phyloP scores from a whole-genome alignment of 208 protist genomes.

The Trypanosoma congolense region DNA sequence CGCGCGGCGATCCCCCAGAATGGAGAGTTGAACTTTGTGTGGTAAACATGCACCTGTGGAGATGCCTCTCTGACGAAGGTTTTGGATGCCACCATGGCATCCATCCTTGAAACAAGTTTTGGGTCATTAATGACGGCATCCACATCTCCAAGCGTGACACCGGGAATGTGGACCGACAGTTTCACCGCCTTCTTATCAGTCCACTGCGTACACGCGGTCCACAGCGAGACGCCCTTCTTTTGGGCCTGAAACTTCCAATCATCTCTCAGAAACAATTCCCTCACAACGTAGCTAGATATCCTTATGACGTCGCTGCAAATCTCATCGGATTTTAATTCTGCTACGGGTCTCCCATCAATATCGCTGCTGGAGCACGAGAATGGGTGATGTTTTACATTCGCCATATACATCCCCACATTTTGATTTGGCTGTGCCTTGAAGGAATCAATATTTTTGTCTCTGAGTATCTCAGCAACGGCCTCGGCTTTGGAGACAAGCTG shows the following conservation, averaged over 20 bases:
- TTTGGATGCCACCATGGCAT: conserved; percentile 16
- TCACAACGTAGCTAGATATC: conserved; percentile 23
- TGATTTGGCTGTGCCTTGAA: too few species aligned
- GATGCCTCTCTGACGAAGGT: conserved; percentile 12
- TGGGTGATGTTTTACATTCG: too few species aligned
- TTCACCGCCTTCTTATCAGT: conserved; percentile 25
- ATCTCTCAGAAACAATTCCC: conserved; percentile 20
- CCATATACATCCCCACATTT: too few species aligned
- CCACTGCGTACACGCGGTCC: conserved; percentile 15
- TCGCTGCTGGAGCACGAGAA: too few species aligned
- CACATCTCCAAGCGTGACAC: conserved; percentile 22
- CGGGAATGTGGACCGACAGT: conserved; percentile 20
- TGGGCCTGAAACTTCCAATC: conserved; percentile 15
- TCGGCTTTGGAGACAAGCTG: conserved; percentile 12
- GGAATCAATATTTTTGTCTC: conserved; percentile 22
- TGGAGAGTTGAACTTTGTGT: conserved; percentile 23
- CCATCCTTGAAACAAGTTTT: conserved; percentile 15
- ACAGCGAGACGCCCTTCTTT: conserved; percentile 17
- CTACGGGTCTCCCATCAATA: too few species aligned
- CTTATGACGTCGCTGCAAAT: conserved; percentile 4
- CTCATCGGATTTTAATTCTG: too few species aligned
- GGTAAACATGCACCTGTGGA: conserved; percentile 8
- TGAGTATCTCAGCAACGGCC: conserved; percentile 19
- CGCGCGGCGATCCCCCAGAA: conserved; percentile 21
- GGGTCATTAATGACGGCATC: conserved; percentile 27